Evolutionary conservation across 2,329 filamentous ascomycete genomes (phyloP), one percentile per base, ranked within the genome.

Genomic region (Aspergillus latus): DNA sequence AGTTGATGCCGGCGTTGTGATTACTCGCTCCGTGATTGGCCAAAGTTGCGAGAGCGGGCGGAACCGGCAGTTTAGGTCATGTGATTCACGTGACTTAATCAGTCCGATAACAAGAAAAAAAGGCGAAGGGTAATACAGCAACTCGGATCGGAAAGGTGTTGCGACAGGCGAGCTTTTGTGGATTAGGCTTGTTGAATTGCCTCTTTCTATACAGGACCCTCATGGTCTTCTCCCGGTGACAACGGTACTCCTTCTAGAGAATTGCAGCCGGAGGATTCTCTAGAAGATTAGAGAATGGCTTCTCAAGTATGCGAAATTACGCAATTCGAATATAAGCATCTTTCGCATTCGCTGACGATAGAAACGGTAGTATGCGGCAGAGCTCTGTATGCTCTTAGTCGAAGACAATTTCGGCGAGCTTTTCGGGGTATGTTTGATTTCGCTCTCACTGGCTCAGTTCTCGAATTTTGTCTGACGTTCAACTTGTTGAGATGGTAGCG

Each of bases 371-470:
- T 84, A 89, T 72, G 82, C 89, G 64, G 86, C 88, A 69, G 90
- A 97, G 84, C 89, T 97, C 70, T 96, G 91, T 80, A 84, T 88
- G 78, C 86, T 96, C 72, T 83, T 97, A 61, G 88, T 97, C 62
- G 87, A 92, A 71, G 92, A 97, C 72, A 82, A 90, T 58, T 93
- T 94, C 74, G 94, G 94, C 70, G 90, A 96, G 77, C 85, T 97
- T 57, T 91, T 92, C 60, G 90, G 91, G 72, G 93, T 97, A 88
- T 68, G 88, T 79, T 45, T 58, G 28, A n/a, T 29, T 28, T 29
- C 15, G 50, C 32, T 15, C 8, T 37, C 16, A 32, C 9, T 42
- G 52, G 42, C n/a, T 43, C 36, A 15, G 13, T 8, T 11, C 4
- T 56, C 30, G 39, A 37, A 34, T 29, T 9, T 46, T 28, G 28